These are phyloP conservation scores for Pythium grandisporangium DNA, from an alignment of 352 stramenopile species.

Conservation along the genomic window DNA sequence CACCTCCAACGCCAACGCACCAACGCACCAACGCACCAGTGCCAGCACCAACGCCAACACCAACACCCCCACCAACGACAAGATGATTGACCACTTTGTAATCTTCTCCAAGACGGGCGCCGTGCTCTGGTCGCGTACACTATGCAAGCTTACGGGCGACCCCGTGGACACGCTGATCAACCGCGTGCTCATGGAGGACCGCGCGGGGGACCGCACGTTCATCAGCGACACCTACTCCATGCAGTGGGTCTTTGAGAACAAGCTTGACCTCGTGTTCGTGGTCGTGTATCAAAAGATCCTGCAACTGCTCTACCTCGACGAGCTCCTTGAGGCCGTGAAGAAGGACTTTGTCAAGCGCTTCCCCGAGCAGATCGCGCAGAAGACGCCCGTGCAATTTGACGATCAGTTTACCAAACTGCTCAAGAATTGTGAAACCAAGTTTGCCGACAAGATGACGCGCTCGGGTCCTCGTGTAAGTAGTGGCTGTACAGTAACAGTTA, in stretches of 20 bases:
- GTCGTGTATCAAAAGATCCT: slow-evolving; percentile 90
- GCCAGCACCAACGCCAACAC: background rate
- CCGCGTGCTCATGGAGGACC: slow-evolving; percentile 87
- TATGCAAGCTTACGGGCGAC: slow-evolving; percentile 81
- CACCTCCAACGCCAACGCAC: too few species aligned
- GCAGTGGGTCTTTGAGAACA: slow-evolving; percentile 91
- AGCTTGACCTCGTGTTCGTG: slow-evolving; percentile 88
- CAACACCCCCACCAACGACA: slow-evolving; percentile 5
- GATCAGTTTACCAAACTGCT: slow-evolving; percentile 76
- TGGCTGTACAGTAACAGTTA: background rate
- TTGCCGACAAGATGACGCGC: slow-evolving; percentile 44
- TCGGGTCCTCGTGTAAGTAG: slow-evolving; percentile 38
- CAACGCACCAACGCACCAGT: too few species aligned
- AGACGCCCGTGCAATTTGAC: slow-evolving; percentile 72
- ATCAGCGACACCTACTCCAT: slow-evolving; percentile 80
- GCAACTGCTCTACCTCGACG: slow-evolving; percentile 87
- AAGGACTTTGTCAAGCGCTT: slow-evolving; percentile 74
- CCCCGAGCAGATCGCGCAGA: slow-evolving; percentile 59
- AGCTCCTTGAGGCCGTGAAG: slow-evolving; percentile 85
- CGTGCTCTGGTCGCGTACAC: slow-evolving; percentile 84
- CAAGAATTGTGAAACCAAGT: slow-evolving; percentile 62
- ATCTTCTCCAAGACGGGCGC: slow-evolving; percentile 89
- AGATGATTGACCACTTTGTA: slow-evolving; percentile 90
- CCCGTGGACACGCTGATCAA: slow-evolving; percentile 85
- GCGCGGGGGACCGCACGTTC: slow-evolving; percentile 79